Base-by-base conservation (phyloP, 2,329 filamentous ascomycete species). In the Penicillium sp. region DNA sequence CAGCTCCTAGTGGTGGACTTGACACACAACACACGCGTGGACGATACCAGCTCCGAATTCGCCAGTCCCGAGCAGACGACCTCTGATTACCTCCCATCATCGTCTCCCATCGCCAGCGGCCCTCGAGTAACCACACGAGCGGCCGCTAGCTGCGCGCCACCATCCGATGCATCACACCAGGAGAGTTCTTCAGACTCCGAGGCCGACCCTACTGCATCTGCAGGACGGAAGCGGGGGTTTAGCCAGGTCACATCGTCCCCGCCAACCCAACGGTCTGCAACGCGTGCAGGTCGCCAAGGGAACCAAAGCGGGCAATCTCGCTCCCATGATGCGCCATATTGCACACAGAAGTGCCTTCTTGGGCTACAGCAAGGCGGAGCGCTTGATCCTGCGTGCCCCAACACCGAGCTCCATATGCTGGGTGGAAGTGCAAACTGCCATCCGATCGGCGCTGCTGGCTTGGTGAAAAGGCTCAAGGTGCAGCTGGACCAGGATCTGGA, bases 401-500 rank as follows among this genome's bases (percentile, higher is more conserved):
- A 66, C 50, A 43, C 60, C 7, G 37, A 37, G 5, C 45, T 49
- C 11, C 52, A 63, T 48, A 48, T 42, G 1, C 33, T 27, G 9
- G 39, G 49, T 4, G 2, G 27, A 18, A 27, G 52, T 34, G 36
- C 42, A 32, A n/a, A 44, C 35, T 26, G 28, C n/a, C 56, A 63
- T 48, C 52, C 34, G 1, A 56, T 62, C 34, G 40, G 42, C 13
- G 33, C 48, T 0, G 35, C 45, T 26, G 26, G 37, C 11, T 47
- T 65, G 26, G 48, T 66, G 27, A 34, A 35, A 8, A 34, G 47
- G 24, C 18, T 64, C 3, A 64, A 64, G 25, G 18, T 38, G 27
- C 56, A 66, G 49, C 48, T 66, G 0, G 58, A 64, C 44, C 28
- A 59, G 35, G 45, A 63, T n/a, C 45, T 66, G 28, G 56, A 62